phyloP scores from a whole-genome alignment of 192 early-diverging fungal genomes.

The Coemansia sp. region DNA sequence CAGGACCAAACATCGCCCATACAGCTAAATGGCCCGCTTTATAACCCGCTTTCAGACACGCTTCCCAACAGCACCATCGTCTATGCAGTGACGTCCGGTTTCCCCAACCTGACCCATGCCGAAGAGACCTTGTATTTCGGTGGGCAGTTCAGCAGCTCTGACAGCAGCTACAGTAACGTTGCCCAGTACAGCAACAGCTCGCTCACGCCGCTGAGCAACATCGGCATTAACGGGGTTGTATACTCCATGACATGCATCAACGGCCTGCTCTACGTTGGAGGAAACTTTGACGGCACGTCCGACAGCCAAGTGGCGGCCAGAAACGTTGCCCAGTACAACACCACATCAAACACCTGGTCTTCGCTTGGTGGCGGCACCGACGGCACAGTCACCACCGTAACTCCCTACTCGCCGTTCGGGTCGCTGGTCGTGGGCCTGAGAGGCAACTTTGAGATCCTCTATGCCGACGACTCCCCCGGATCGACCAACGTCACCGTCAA shows the following conservation, averaged over 20 bases:
- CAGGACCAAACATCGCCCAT: slow-evolving; percentile 17
- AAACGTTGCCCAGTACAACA: slow-evolving; percentile 49
- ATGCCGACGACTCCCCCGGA: not conserved
- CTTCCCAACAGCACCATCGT: slow-evolving; percentile 55
- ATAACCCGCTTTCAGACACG: slow-evolving; percentile 35
- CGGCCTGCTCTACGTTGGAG: slow-evolving; percentile 41
- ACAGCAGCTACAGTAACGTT: slow-evolving; percentile 56
- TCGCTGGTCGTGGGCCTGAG: slow-evolving; percentile 25
- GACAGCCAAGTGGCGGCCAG: slow-evolving; percentile 20
- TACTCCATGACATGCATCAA: slow-evolving; percentile 33
- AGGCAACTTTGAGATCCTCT: slow-evolving; percentile 30
- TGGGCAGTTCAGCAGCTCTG: slow-evolving; percentile 56
- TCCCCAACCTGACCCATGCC: slow-evolving; percentile 19
- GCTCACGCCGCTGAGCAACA: slow-evolving; percentile 27
- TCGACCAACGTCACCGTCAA: slow-evolving; percentile 5
- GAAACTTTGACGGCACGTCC: slow-evolving; percentile 42
- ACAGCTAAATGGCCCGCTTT: slow-evolving; percentile 34
- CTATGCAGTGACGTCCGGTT: slow-evolving; percentile 39
- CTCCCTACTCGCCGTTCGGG: slow-evolving; percentile 48
- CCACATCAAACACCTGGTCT: slow-evolving; percentile 40
- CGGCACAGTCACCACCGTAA: slow-evolving; percentile 52
- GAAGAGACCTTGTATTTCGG: slow-evolving; percentile 58
- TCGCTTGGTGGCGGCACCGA: slow-evolving; percentile 51
- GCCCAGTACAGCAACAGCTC: slow-evolving; percentile 54
- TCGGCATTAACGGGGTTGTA: slow-evolving; percentile 36